Percentiles rank a stretch among this genome's conserved stretches.
Conservation (phyloP, 805 yeast genomes). For the Candida takata region DNA sequence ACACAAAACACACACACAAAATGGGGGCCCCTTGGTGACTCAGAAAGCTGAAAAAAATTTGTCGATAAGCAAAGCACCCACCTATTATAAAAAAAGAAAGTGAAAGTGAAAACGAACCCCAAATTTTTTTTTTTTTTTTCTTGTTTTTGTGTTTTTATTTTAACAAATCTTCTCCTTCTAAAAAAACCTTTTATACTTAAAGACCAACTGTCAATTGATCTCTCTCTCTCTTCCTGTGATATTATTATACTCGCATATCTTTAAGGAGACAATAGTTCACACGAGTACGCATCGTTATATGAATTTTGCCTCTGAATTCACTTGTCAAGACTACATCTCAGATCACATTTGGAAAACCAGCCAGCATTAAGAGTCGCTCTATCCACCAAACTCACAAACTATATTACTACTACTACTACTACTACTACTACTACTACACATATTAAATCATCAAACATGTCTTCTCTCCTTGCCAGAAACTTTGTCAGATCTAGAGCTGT, state of each 20-base stretch:
- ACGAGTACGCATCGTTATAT: conserved; percentile 11
- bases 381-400: neutral
- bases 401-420: conserved; percentile 10
- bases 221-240: too few species aligned
- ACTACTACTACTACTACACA: neutral
- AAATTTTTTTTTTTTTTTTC: neutral
- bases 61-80: neutral
- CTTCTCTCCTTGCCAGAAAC: conserved; percentile 22
- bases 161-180: neutral
- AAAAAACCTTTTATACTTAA: too few species aligned
- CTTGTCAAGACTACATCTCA: conserved; percentile 42
- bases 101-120: neutral
- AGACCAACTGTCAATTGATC: too few species aligned
- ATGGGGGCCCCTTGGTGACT: too few species aligned
- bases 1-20: too few species aligned
- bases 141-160: too few species aligned
- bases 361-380: conserved; percentile 26
- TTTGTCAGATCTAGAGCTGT: conserved; percentile 16
- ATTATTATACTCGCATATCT: too few species aligned
- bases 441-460: conserved; percentile 8
- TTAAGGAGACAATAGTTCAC: too few species aligned
- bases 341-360: conserved; percentile 49
- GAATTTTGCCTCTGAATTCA: conserved; percentile 25
- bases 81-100: too few species aligned
- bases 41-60: too few species aligned